Percentiles rank a stretch among this genome's conserved stretches.
phyloP scores from a whole-genome alignment of 2,329 filamentous ascomycete genomes.

The Pezicula radicicola region DNA sequence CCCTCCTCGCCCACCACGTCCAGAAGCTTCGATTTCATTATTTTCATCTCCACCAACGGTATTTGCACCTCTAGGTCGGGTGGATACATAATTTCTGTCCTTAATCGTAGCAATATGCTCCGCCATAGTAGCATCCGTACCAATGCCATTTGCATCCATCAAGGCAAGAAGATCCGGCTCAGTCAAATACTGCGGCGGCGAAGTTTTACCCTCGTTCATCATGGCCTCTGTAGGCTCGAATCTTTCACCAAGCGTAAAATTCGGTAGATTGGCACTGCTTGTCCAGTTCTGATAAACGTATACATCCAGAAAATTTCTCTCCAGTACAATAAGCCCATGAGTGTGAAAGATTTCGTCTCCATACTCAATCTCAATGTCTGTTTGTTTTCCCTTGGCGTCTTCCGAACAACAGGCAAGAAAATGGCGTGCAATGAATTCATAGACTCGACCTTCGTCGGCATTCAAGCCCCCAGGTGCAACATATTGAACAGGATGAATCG shows the following conservation, averaged over 20 bases:
- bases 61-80: slow-evolving; percentile 45
- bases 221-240: slow-evolving; percentile 88
- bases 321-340: slow-evolving; percentile 79
- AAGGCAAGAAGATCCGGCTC: slow-evolving; percentile 93
- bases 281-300: slow-evolving; percentile 98
- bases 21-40: slow-evolving; percentile 34
- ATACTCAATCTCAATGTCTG: slow-evolving; percentile 80
- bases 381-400: slow-evolving; percentile 86
- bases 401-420: slow-evolving; percentile 96
- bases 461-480: slow-evolving; percentile 59
- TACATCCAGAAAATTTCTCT: slow-evolving; percentile 91
- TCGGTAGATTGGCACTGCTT: slow-evolving; percentile 77
- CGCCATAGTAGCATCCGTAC: slow-evolving; percentile 98
- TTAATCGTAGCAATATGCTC: slow-evolving; percentile 98
- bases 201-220: slow-evolving; percentile 89
- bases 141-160: slow-evolving; percentile 98
- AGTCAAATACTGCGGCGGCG: slow-evolving; percentile 80
- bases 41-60: slow-evolving; percentile 30
- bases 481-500: slow-evolving; percentile 93
- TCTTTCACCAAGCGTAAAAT: slow-evolving; percentile 72
- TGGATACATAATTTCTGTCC: slow-evolving; percentile 79
- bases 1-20: slow-evolving; percentile 32
- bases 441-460: slow-evolving; percentile 71
- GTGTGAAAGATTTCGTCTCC: slow-evolving; percentile 80
- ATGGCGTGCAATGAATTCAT: slow-evolving; percentile 87